Conservation (phyloP, 805 yeast genomes). For the Saturnispora quitensis region DNA sequence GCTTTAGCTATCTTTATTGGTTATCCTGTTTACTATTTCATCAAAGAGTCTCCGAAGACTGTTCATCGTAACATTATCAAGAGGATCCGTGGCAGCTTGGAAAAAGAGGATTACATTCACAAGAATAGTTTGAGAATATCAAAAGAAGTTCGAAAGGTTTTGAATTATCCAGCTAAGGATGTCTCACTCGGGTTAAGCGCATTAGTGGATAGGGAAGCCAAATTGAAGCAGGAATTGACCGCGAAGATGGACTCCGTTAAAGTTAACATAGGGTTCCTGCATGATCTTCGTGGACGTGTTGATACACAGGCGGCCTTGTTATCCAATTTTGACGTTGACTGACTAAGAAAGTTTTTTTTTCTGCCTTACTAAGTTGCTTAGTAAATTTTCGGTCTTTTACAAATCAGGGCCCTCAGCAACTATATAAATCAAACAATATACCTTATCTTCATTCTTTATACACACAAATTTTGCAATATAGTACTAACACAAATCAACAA, state of each 20-base stretch:
- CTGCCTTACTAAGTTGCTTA: not conserved
- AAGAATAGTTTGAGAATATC: conserved; percentile 69
- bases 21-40: conserved; percentile 37
- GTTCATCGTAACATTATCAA: conserved; percentile 74
- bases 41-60: conserved; percentile 81
- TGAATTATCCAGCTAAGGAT: conserved; percentile 75
- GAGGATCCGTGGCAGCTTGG: conserved; percentile 56
- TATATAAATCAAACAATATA: not conserved
- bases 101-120: conserved; percentile 67
- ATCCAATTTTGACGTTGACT: conserved; percentile 10
- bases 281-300: conserved; percentile 26
- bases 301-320: conserved; percentile 16
- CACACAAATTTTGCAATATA: not conserved
- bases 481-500: not conserved
- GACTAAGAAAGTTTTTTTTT: not conserved
- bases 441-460: not conserved
- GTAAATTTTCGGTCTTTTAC: not conserved
- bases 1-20: conserved; percentile 28
- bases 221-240: conserved; percentile 48
- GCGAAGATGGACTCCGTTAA: conserved; percentile 47
- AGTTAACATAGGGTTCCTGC: conserved; percentile 46
- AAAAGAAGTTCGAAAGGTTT: conserved; percentile 72
- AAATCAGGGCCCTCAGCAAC: not conserved
- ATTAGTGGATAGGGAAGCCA: conserved; percentile 49
- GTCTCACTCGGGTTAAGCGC: conserved; percentile 63